Evolutionary conservation across 2,329 filamentous ascomycete species (phyloP).

Genomic region (Botryotinia narcissicola): DNA sequence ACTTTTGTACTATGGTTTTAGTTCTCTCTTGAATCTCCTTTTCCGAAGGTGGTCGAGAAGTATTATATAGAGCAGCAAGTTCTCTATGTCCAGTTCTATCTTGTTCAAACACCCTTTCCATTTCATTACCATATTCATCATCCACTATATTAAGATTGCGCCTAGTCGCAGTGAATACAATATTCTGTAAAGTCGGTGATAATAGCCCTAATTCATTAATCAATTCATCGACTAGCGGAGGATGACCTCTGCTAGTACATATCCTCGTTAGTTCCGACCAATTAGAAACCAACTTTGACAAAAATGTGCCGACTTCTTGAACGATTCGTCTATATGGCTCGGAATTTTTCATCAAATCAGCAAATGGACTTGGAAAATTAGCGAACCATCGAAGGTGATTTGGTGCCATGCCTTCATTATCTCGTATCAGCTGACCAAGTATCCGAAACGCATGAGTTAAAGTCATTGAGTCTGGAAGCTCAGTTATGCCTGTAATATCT

Average conservation of each 20-base stretch:
- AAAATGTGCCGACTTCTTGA: slow-evolving; percentile 44
- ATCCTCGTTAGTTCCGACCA: slow-evolving; percentile 43
- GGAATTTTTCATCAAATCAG: slow-evolving; percentile 34
- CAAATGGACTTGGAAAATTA: slow-evolving; percentile 46
- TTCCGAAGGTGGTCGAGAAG: slow-evolving; percentile 31
- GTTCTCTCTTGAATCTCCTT: slow-evolving; percentile 34
- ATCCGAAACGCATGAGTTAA: slow-evolving; percentile 38
- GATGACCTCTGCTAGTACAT: slow-evolving; percentile 45
- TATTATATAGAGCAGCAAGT: slow-evolving; percentile 32
- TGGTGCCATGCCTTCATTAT: slow-evolving; percentile 44
- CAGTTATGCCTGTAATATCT: slow-evolving; percentile 39
- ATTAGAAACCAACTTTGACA: slow-evolving; percentile 44
- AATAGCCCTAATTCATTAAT: slow-evolving; percentile 46
- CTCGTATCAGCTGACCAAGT: slow-evolving; percentile 46
- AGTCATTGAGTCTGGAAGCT: slow-evolving; percentile 31
- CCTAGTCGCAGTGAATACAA: slow-evolving; percentile 52
- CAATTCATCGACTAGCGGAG: slow-evolving; percentile 58
- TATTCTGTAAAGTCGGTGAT: slow-evolving; percentile 52
- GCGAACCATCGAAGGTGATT: slow-evolving; percentile 46
- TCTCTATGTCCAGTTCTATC: slow-evolving; percentile 40
- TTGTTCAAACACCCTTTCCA: slow-evolving; percentile 41
- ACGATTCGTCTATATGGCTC: slow-evolving; percentile 38
- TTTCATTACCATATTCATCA: slow-evolving; percentile 36
- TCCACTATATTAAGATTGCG: slow-evolving; percentile 47
- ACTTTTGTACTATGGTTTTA: slow-evolving; percentile 12